These are phyloP conservation scores for Paramecium tetraurelia DNA, from an alignment of 73 alveolate genomes.

Conservation along the genomic window DNA sequence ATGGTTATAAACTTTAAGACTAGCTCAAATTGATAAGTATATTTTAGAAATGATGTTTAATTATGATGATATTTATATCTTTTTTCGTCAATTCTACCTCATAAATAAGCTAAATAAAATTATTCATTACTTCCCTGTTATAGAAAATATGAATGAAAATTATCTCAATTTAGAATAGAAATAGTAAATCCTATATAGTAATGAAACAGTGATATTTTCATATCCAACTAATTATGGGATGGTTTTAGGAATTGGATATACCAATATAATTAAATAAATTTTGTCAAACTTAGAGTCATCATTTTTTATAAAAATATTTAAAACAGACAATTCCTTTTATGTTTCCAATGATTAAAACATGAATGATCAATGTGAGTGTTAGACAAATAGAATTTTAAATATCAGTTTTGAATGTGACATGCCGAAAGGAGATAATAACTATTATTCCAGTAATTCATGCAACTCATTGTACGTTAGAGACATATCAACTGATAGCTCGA, in stretches of 20 bases:
- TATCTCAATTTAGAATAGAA: background rate
- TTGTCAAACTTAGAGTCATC: background rate
- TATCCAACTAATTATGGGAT: background rate
- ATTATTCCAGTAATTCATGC: background rate
- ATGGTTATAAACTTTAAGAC: background rate
- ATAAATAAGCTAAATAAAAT: background rate
- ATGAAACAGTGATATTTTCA: background rate
- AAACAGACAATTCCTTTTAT: background rate
- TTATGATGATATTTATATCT: background rate
- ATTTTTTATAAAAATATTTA: background rate
- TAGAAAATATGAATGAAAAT: background rate
- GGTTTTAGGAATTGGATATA: background rate
- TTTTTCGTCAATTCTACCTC: background rate
- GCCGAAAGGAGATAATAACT: background rate
- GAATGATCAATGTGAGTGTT: background rate
- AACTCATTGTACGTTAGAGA: background rate
- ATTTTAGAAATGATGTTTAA: background rate
- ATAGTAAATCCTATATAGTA: background rate
- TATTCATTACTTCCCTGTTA: slow-evolving; percentile 20
- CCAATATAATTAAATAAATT: background rate
- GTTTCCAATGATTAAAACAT: background rate
- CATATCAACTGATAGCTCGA: background rate
- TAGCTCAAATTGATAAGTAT: background rate
- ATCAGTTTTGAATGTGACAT: background rate
- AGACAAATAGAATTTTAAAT: background rate